Base-by-base conservation (phyloP, 2,329 filamentous ascomycete genomes). In the Stemphylium lycopersici region DNA sequence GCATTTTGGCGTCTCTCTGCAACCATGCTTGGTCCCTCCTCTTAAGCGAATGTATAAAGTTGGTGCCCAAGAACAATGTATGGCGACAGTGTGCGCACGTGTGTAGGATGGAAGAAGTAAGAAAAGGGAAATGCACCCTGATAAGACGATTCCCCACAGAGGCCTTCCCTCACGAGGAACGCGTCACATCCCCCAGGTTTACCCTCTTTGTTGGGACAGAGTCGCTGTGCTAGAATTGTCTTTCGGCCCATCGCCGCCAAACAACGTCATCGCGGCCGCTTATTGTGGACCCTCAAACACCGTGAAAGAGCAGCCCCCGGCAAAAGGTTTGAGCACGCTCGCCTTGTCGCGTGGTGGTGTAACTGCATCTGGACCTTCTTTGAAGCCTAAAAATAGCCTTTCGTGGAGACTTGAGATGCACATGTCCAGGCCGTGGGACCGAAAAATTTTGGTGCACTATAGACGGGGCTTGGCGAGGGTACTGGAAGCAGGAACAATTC, bases 1-100 rank as follows among this genome's bases (percentile, higher is more conserved):
- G 49, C 54, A 29, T 56, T 47, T 38, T 61, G 56, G 10, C 59
- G 56, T n/a, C 44, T 55, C 24, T 33, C 22, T 8, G 61, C 37
- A 20, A 43, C 55, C 65, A 66, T 65, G 31, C 33, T 50, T 16
- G 32, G 37, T 10, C 18, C 36, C 41, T 37, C 34, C 29, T 37
- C 40, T n/a, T 45, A 33, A 54, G 33, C 51, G 51, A 54, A 39
- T 32, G 46, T 54, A 50, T 2, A 10, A 32, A 33, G 41, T 44
- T 31, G 16, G n/a, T 29, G 13, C 31, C 38, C 7, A 15, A 22
- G 31, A 46, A 24, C 3, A 20, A 24, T 32, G 36, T 33, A 16
- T 10, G 22, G 34, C 33, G 39, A 40, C 32, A 31, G 24, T 44
- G 33, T 11, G 31, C 3, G 20, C 40, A 20, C 48, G 20, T 29